Conservation (phyloP, 2,329 filamentous ascomycete genomes). For the Ophiostoma tasmaniense region DNA sequence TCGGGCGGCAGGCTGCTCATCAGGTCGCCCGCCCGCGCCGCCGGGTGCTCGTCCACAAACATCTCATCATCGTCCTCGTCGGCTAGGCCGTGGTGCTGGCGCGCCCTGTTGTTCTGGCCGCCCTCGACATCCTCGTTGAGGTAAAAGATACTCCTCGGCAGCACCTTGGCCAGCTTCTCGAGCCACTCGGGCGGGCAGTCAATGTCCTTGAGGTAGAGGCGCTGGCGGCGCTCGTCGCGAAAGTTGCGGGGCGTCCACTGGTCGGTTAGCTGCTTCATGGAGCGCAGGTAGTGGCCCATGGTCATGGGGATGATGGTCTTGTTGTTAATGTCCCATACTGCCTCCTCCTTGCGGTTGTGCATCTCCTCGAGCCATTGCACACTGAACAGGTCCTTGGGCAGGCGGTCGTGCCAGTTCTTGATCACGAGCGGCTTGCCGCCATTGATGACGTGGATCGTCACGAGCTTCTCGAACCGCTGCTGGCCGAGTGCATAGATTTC, state of each 20-base stretch:
- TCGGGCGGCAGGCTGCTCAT: constrained; percentile 84
- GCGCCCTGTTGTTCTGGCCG: not conserved
- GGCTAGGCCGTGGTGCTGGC: constrained; percentile 11
- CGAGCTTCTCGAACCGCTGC: constrained; percentile 75
- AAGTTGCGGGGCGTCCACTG: constrained; percentile 72
- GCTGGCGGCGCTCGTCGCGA: constrained; percentile 69
- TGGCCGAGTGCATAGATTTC: constrained; percentile 70
- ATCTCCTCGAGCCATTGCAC: constrained; percentile 70
- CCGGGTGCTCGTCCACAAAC: constrained; percentile 42
- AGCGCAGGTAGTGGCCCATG: constrained; percentile 80
- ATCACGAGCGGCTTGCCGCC: constrained; percentile 85
- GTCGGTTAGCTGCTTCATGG: constrained; percentile 73
- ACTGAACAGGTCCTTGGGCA: constrained; percentile 73
- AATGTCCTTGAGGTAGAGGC: constrained; percentile 93
- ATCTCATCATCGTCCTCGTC: constrained; percentile 29
- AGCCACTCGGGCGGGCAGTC: constrained; percentile 88
- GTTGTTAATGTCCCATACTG: constrained; percentile 69
- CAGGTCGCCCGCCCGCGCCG: constrained; percentile 73
- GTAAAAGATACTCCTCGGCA: constrained; percentile 81
- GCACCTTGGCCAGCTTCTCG: constrained; percentile 64
- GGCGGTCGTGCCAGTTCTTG: constrained; percentile 70
- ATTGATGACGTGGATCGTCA: constrained; percentile 72
- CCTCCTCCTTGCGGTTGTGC: constrained; percentile 74
- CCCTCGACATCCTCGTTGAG: constrained; percentile 67
- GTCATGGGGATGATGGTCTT: constrained; percentile 74